Conservation (phyloP, 2,329 filamentous ascomycete genomes). For the Drechslerella dactyloides region DNA sequence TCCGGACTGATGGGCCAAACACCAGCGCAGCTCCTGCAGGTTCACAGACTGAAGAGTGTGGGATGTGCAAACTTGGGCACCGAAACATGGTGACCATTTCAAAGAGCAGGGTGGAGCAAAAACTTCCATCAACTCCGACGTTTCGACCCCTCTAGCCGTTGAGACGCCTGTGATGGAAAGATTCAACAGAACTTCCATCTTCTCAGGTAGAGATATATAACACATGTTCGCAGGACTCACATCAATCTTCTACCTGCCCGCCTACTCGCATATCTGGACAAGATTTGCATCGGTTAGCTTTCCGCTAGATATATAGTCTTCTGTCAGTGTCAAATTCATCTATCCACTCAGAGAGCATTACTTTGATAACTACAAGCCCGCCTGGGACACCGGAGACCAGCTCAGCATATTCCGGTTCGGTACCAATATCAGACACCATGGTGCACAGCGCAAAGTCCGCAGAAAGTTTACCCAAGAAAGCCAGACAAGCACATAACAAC, state of each 20-base stretch:
- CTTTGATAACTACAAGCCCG: too few species aligned
- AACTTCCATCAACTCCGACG: slow-evolving; percentile 20
- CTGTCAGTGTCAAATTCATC: neutral
- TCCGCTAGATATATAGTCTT: neutral
- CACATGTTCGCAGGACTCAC: slow-evolving; percentile 3
- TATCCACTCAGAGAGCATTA: too few species aligned
- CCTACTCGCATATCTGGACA: neutral
- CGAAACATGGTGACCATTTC: slow-evolving; percentile 40
- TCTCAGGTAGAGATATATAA: slow-evolving; percentile 27
- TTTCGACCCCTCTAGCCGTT: slow-evolving; percentile 13
- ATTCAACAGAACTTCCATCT: slow-evolving; percentile 10
- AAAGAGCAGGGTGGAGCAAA: slow-evolving; percentile 34
- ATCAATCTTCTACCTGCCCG: neutral
- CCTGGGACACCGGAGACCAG: neutral
- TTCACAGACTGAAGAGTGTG: slow-evolving; percentile 22
- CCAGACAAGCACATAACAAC: slow-evolving; percentile 45
- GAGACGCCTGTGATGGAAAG: neutral
- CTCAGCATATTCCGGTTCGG: neutral
- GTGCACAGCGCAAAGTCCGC: slow-evolving; percentile 12
- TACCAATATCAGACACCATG: slow-evolving; percentile 6
- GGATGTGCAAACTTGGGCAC: slow-evolving; percentile 44
- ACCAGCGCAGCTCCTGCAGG: slow-evolving; percentile 11
- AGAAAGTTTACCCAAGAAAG: slow-evolving; percentile 23
- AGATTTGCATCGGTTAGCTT: neutral
- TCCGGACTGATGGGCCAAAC: slow-evolving; percentile 11